Percentiles rank a stretch among this genome's conserved stretches.
Evolutionary conservation across 371 early-diverging fungal species (phyloP).

Genomic region (Syncephalastrum sp.): DNA sequence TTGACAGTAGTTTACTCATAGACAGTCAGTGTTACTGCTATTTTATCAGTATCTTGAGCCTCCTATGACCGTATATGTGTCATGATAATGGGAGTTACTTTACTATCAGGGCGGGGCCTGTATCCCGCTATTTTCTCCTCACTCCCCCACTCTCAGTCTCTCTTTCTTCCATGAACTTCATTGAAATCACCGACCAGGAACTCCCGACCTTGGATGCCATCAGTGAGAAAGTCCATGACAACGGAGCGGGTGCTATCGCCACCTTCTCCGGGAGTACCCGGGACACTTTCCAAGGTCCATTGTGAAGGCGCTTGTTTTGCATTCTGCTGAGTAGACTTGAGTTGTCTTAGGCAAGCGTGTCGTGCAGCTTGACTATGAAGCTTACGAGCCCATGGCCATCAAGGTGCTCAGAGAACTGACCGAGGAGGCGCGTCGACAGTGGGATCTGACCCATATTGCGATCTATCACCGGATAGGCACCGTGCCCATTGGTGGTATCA

Average conservation of each 20-base stretch:
- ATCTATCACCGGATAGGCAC: constrained; percentile 76
- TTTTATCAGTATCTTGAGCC: no score
- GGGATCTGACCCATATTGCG: constrained; percentile 67
- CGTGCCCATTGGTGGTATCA: constrained; percentile 79
- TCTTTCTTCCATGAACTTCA: constrained; percentile 23
- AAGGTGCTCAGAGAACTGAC: constrained; percentile 61
- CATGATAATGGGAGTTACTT: no score
- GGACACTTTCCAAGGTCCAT: constrained; percentile 73
- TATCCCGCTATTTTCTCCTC: no score
- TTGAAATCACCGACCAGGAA: constrained; percentile 46
- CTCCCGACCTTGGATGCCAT: constrained; percentile 50
- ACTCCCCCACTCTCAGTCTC: no score
- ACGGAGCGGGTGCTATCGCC: constrained; percentile 78
- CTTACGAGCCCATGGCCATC: constrained; percentile 80
- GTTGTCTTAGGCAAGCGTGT: constrained; percentile 59
- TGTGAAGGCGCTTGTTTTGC: background rate
- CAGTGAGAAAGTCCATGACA: constrained; percentile 57
- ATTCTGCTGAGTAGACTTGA: background rate
- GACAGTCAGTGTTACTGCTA: no score
- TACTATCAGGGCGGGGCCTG: no score
- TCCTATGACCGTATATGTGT: no score
- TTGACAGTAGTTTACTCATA: no score
- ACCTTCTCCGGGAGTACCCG: constrained; percentile 88
- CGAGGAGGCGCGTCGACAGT: constrained; percentile 57
- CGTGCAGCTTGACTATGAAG: constrained; percentile 75